phyloP scores from a whole-genome alignment of 345 rosid species.

The Pugionium dolabratum region DNA sequence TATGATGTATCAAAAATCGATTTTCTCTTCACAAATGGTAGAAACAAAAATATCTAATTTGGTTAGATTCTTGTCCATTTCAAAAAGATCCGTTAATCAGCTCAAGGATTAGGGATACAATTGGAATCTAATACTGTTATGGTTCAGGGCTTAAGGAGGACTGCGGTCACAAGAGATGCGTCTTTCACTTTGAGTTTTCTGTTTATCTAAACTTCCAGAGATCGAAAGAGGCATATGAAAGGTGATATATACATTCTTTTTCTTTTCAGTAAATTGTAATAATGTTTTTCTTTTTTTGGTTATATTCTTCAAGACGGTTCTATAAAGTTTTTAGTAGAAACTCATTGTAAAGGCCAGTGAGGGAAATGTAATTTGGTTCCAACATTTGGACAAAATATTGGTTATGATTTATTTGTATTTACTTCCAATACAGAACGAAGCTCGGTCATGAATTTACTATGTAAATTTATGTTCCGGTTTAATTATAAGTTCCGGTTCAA shows the following conservation, averaged over 20 bases:
- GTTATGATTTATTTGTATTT: slow-evolving; percentile 20
- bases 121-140: no score
- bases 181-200: not conserved
- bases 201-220: not conserved
- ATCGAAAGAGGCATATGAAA: slow-evolving; percentile 23
- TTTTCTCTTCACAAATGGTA: no score
- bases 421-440: not conserved
- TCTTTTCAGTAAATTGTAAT: not conserved
- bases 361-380: slow-evolving; percentile 8
- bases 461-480: no score
- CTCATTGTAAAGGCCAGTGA: slow-evolving; percentile 33
- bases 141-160: no score
- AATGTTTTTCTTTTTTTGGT: not conserved
- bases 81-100: no score
- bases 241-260: slow-evolving; percentile 6
- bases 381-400: slow-evolving; percentile 26
- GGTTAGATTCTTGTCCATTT: no score
- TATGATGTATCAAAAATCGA: no score
- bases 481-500: no score
- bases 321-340: slow-evolving; percentile 3
- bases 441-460: no score
- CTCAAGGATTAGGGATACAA: no score
- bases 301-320: not conserved
- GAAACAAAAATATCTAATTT: no score
- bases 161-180: no score